Conservation (phyloP, 1,284 basidiomycete genomes). For the Taiwanofungus camphoratus region DNA sequence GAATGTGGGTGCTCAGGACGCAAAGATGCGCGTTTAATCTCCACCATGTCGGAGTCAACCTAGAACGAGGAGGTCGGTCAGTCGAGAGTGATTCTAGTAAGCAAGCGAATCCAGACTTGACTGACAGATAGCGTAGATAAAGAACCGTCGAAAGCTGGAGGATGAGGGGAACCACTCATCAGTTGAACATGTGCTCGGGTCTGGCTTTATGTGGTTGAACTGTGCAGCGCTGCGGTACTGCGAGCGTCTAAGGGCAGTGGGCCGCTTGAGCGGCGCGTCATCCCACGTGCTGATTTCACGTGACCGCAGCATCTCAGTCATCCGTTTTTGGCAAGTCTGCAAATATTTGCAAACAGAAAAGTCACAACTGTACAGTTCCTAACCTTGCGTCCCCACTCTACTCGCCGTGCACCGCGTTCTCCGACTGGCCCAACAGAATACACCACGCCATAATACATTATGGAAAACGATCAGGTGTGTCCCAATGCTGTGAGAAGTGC, state of each 20-base stretch:
- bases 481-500: neutral
- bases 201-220: constrained; percentile 8
- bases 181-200: constrained; percentile 17
- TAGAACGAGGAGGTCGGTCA: constrained; percentile 16
- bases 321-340: constrained; percentile 6
- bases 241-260: neutral
- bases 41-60: constrained; percentile 75
- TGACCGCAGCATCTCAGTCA: constrained; percentile 4
- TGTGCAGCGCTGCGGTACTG: constrained; percentile 11
- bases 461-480: constrained; percentile 78
- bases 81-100: neutral
- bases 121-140: constrained; percentile 42
- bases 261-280: constrained; percentile 15
- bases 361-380: constrained; percentile 31
- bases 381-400: constrained; percentile 24
- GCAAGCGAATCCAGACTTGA: constrained; percentile 2
- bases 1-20: constrained; percentile 22
- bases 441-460: constrained; percentile 36
- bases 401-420: constrained; percentile 6
- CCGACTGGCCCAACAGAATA: constrained; percentile 21
- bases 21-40: constrained; percentile 52
- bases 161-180: constrained; percentile 25
- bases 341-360: constrained; percentile 20
- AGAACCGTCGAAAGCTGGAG: constrained; percentile 31
- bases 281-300: constrained; percentile 17